Conservation (phyloP, 1,284 basidiomycete genomes). For the Ceratobasidium papillatum region DNA sequence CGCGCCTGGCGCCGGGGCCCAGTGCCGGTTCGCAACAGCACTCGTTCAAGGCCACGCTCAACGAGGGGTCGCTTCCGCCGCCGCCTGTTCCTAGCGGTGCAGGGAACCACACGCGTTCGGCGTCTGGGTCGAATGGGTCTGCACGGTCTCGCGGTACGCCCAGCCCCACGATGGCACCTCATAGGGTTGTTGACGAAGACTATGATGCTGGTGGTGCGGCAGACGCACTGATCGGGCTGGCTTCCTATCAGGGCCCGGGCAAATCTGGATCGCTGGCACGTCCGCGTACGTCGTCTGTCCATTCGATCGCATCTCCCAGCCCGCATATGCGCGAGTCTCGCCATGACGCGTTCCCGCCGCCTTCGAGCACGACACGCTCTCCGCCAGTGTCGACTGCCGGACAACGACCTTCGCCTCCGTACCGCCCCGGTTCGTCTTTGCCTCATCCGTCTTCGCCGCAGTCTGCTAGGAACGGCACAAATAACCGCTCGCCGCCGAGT, state of each 20-base stretch:
- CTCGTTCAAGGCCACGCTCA: slow-evolving; percentile 36
- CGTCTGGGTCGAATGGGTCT: slow-evolving; percentile 57
- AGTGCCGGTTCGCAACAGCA: slow-evolving; percentile 18
- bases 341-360: slow-evolving; percentile 38
- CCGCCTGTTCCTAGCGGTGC: slow-evolving; percentile 35
- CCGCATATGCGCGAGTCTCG: slow-evolving; percentile 20
- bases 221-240: slow-evolving; percentile 72
- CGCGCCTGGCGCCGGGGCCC: background rate
- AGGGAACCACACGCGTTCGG: slow-evolving; percentile 14
- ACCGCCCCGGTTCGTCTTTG: slow-evolving; percentile 55
- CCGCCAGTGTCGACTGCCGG: slow-evolving; percentile 25
- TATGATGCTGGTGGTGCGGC: slow-evolving; percentile 78
- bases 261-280: slow-evolving; percentile 39
- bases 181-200: slow-evolving; percentile 78
- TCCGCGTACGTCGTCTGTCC: slow-evolving; percentile 27
- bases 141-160: slow-evolving; percentile 60
- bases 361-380: slow-evolving; percentile 20
- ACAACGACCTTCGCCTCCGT: slow-evolving; percentile 35
- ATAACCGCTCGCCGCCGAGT: slow-evolving; percentile 30
- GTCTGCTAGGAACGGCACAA: slow-evolving; percentile 41
- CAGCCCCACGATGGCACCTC: slow-evolving; percentile 61
- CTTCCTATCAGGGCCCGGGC: slow-evolving; percentile 52
- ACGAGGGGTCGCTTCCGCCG: slow-evolving; percentile 30
- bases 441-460: slow-evolving; percentile 53
- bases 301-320: slow-evolving; percentile 15